These are phyloP conservation scores for Aspergillus sojae DNA, from an alignment of 2,329 filamentous ascomycete species.

Conservation along the genomic window DNA sequence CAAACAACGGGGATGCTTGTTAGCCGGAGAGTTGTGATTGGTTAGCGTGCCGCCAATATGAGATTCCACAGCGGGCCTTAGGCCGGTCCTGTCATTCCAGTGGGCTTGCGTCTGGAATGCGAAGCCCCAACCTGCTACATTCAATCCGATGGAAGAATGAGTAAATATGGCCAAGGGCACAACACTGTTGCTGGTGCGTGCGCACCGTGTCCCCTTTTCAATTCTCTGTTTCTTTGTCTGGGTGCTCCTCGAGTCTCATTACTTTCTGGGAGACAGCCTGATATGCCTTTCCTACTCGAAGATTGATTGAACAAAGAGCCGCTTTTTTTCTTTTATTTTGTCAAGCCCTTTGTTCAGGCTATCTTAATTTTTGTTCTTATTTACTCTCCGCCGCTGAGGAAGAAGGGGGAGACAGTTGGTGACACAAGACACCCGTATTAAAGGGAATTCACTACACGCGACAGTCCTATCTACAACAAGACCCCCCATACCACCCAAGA, in stretches of 20 bases:
- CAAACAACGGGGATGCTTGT: not conserved
- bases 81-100: slow-evolving; percentile 1
- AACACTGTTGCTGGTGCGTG: not conserved
- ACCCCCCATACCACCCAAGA: not conserved
- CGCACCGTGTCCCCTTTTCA: not conserved
- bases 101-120: not conserved
- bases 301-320: not conserved
- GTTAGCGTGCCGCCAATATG: not conserved
- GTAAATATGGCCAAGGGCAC: not conserved
- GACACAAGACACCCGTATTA: not conserved
- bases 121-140: not conserved
- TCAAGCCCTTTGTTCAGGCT: not conserved
- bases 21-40: not conserved
- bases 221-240: not conserved
- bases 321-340: no score
- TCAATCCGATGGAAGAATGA: not conserved
- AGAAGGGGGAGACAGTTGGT: not conserved
- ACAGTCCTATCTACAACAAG: not conserved
- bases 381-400: not conserved
- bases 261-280: not conserved
- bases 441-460: not conserved
- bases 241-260: not conserved
- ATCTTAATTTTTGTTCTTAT: not conserved
- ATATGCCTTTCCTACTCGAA: not conserved
- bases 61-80: not conserved